Evolutionary conservation across 1,284 basidiomycete genomes (phyloP).

Genomic region (Ceratorhiza oryzae-sativae): DNA sequence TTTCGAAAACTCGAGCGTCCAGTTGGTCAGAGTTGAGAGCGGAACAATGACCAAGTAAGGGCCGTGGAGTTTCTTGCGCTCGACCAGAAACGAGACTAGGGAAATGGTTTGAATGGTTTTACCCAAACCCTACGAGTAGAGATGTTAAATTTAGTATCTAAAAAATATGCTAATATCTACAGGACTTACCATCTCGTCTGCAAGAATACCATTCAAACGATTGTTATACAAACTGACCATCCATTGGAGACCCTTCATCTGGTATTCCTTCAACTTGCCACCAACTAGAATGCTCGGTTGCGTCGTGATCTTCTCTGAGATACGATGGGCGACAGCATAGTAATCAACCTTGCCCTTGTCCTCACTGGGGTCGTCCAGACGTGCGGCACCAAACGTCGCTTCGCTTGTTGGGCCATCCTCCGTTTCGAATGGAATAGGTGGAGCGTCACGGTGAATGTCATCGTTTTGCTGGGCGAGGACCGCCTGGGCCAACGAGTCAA

Average conservation of each 20-base stretch:
- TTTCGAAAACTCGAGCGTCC: slow-evolving; percentile 96
- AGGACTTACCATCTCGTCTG: slow-evolving; percentile 91
- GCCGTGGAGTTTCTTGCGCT: slow-evolving; percentile 88
- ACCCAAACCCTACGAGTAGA: slow-evolving; percentile 79
- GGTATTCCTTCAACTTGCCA: slow-evolving; percentile 91
- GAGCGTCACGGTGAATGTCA: slow-evolving; percentile 56
- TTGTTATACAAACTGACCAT: slow-evolving; percentile 99
- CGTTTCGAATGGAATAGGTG: slow-evolving; percentile 52
- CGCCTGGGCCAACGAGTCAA: slow-evolving; percentile 94
- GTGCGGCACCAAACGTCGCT: slow-evolving; percentile 87
- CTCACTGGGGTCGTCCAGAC: slow-evolving; percentile 68
- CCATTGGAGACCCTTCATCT: slow-evolving; percentile 94
- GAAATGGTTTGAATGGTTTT: slow-evolving; percentile 98
- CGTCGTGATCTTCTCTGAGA: slow-evolving; percentile 85
- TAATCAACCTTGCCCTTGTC: slow-evolving; percentile 90
- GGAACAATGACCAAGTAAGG: slow-evolving; percentile 99
- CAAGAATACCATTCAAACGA: slow-evolving; percentile 94
- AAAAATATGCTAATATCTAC: slow-evolving; percentile 26
- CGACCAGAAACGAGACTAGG: slow-evolving; percentile 94
- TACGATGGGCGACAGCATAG: slow-evolving; percentile 94
- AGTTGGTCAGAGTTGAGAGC: slow-evolving; percentile 97
- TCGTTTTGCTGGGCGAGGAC: slow-evolving; percentile 95
- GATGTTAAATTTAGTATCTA: slow-evolving; percentile 24
- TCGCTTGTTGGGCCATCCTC: slow-evolving; percentile 84
- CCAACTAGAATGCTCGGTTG: slow-evolving; percentile 87